Evolutionary conservation across 805 yeast genomes (phyloP).

Genomic region (Lipomyces orientalis): DNA sequence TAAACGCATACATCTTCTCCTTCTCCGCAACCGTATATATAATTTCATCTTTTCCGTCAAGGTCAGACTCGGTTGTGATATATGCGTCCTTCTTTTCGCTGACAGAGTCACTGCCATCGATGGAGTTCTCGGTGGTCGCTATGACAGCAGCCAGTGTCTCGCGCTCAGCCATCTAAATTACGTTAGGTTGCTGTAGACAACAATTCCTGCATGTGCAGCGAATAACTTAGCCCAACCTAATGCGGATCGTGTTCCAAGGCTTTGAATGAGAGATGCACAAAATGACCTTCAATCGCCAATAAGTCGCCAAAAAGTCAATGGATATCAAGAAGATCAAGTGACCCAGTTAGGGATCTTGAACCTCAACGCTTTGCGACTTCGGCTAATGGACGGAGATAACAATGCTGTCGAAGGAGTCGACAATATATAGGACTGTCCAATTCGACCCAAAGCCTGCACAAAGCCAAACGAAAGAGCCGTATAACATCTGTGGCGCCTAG

Average conservation of each 20-base stretch:
- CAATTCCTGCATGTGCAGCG: background rate
- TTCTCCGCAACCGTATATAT: background rate
- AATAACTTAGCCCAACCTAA: background rate
- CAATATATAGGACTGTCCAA: too few species aligned
- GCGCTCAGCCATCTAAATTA: background rate
- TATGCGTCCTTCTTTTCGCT: background rate
- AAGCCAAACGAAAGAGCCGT: too few species aligned
- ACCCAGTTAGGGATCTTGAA: too few species aligned
- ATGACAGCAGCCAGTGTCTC: background rate
- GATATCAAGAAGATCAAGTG: too few species aligned
- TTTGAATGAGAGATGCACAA: too few species aligned
- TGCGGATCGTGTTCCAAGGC: background rate
- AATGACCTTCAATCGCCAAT: too few species aligned
- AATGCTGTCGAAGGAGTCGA: too few species aligned
- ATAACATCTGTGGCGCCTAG: too few species aligned
- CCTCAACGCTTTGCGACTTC: too few species aligned
- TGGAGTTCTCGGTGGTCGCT: background rate
- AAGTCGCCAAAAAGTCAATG: too few species aligned
- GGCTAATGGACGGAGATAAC: too few species aligned
- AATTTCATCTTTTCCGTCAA: background rate
- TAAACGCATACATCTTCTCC: background rate
- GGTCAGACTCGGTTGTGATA: background rate
- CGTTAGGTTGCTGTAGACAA: background rate
- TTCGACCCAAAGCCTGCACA: too few species aligned
- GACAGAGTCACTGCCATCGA: background rate